Evolutionary conservation across 2,329 filamentous ascomycete species (phyloP).

Genomic region (Aureobasidium namibiae): DNA sequence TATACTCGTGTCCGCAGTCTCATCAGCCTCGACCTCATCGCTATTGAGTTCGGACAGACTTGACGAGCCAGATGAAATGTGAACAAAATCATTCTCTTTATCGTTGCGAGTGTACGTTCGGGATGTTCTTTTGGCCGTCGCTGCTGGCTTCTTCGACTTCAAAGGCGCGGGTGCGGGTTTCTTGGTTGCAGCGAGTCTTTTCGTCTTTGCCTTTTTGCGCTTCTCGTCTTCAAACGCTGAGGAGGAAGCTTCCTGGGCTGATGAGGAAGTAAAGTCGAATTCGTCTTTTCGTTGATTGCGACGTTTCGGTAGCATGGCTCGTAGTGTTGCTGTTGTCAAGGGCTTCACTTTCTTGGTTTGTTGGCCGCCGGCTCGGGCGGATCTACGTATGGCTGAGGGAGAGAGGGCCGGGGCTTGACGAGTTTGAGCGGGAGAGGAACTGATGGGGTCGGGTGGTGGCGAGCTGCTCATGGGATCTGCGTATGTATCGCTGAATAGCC

Average conservation of each 20-base stretch:
- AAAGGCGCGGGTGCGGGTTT: background rate
- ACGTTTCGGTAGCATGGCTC: constrained; percentile 37
- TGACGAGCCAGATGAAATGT: constrained; percentile 22
- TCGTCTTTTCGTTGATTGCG: constrained; percentile 25
- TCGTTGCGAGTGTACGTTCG: constrained; percentile 26
- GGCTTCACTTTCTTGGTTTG: constrained; percentile 17
- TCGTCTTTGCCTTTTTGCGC: constrained; percentile 18
- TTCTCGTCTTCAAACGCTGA: constrained; percentile 33
- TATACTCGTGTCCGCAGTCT: constrained; percentile 10
- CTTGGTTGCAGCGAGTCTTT: background rate
- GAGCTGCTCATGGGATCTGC: constrained; percentile 16
- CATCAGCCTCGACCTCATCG: background rate
- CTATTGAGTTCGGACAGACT: constrained; percentile 7
- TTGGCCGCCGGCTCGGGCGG: constrained; percentile 20
- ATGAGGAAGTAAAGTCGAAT: constrained; percentile 34
- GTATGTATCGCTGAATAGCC: constrained; percentile 10
- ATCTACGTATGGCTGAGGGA: constrained; percentile 17
- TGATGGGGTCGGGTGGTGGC: constrained; percentile 13
- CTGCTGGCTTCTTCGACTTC: constrained; percentile 11
- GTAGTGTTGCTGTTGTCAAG: constrained; percentile 36
- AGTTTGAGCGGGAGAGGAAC: background rate
- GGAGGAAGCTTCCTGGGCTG: constrained; percentile 25
- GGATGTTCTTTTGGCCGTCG: constrained; percentile 19
- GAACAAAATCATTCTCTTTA: constrained; percentile 12
- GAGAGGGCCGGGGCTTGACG: constrained; percentile 17